phyloP scores from a whole-genome alignment of 805 yeast species.

The Saccharomyces eubayanus region DNA sequence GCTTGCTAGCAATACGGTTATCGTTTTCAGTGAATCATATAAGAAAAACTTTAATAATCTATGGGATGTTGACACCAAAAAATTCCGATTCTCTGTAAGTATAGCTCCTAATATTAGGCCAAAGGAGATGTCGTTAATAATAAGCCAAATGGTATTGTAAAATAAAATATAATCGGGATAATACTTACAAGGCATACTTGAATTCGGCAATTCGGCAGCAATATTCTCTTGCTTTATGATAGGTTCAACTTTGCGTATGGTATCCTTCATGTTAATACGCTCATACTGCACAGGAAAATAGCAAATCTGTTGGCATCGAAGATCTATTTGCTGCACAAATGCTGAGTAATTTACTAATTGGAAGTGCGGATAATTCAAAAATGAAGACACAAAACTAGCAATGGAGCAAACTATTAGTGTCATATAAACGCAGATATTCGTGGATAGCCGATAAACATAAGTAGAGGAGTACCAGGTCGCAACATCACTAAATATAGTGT shows the following conservation, averaged over 20 bases:
- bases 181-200: constrained; percentile 36
- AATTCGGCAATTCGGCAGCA: constrained; percentile 10
- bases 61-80: constrained; percentile 34
- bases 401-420: constrained; percentile 7
- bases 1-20: constrained; percentile 68
- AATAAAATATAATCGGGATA: constrained; percentile 63
- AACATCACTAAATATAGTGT: neutral
- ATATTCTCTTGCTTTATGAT: neutral
- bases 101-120: constrained; percentile 56
- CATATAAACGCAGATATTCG: constrained; percentile 2
- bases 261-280: constrained; percentile 34
- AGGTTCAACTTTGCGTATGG: neutral
- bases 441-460: constrained; percentile 3
- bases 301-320: constrained; percentile 66
- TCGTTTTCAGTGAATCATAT: constrained; percentile 37
- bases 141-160: constrained; percentile 83
- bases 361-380: constrained; percentile 13
- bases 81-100: constrained; percentile 33
- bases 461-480: neutral
- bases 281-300: constrained; percentile 74
- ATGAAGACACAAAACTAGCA: constrained; percentile 12
- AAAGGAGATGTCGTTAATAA: constrained; percentile 68
- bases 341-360: constrained; percentile 37
- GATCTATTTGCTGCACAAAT: constrained; percentile 69
- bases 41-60: constrained; percentile 12